Evolutionary conservation across 768 basidiomycete species (phyloP), one percentile per base, ranked within the genome.

Genomic region (Boletus barrowsii): DNA sequence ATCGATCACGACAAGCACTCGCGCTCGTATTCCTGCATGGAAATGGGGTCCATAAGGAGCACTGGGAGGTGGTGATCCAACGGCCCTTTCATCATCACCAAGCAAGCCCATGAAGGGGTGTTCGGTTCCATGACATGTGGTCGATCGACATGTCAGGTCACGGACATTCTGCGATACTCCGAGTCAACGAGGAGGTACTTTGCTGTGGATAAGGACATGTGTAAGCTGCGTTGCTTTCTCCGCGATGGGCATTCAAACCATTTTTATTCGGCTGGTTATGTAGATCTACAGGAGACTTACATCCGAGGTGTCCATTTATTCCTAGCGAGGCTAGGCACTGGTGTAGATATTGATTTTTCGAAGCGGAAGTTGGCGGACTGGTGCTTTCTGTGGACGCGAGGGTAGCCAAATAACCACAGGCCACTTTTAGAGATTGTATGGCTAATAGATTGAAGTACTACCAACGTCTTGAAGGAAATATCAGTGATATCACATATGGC

Each of bases 81-180:
- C 50, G 39, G 2, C 48, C 58, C 0, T 58, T 55, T 14, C 18
- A 49, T 11, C 10, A 42, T 13, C 35, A 55, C 22, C 42, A 20
- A 26, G 5, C 20, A 4, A 10, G 4, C 15, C 0, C 10, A 11
- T 11, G 20, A 1, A 18, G 13, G 3, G 13, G 18, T 10, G 22
- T 49, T 36, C 37, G 3, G 8, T 47, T 61, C 24, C 51, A 39
- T 11, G 57, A 58, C 22, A 48, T 51, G 35, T 61, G 57, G 54
- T 18, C 47, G 9, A 13, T 58, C 8, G 56, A 51, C 14, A 32
- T 53, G 32, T 51, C 51, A 1, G 55, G 55, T 44, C 60, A 59
- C 0, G 53, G 57, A 1, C 54, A 61, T 13, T 20, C 59, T 0
- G 59, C 59, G 2, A 26, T 58, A 9, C 32, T 53, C 22, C 22